Base-by-base conservation (phyloP, 257 asterid genomes). In the Nicotiana paniculata region DNA sequence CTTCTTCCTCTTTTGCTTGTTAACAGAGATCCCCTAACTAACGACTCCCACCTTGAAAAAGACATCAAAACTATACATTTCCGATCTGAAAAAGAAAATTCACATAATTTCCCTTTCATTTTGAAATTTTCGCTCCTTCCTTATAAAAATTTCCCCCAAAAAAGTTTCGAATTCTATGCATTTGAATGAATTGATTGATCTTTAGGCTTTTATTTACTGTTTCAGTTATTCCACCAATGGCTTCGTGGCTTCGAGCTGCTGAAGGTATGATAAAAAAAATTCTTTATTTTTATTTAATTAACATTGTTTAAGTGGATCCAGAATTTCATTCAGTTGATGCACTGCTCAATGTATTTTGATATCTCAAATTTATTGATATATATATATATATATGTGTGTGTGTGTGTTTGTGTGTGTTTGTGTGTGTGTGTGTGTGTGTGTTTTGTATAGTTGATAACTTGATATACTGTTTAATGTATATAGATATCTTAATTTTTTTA, bases 201-300 rank as follows among this genome's bases (percentile, higher is more conserved):
- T 78, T 6, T 58, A 58, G n/a, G 33, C 9, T 35, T 32, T 66
- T 66, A 30, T 24, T n/a, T 26, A 39, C 55, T 81, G 28, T 17
- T 75, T 66, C 78, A 82, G 68, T 68, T 86, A 62, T 84, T 84
- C 61, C 66, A 65, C 3, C 83, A 75, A 87, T 87, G 89, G 77
- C 84, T 79, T 75, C 96, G 77, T 96, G 98, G 99, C 92, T 96
- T 85, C 94, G 91, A 91, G 98, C 98, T 37, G 99, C 99, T 81
- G 98, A 96, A 96, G 99, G 99, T 96, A 81, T 75, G 86, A 26
- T 53, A 30, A 21, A 21, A 21, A 21, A 21, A 28, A 15, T 18
- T 9, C 17, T 46, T 66, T 3, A n/a, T 9, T 39, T 68, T 39
- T 72, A 58, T 58, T 18, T 58, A n/a, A n/a, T 32, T 70, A 17